These are phyloP conservation scores for Closterium sp. DNA, from an alignment of 139 green algal species.

Conservation along the genomic window DNA sequence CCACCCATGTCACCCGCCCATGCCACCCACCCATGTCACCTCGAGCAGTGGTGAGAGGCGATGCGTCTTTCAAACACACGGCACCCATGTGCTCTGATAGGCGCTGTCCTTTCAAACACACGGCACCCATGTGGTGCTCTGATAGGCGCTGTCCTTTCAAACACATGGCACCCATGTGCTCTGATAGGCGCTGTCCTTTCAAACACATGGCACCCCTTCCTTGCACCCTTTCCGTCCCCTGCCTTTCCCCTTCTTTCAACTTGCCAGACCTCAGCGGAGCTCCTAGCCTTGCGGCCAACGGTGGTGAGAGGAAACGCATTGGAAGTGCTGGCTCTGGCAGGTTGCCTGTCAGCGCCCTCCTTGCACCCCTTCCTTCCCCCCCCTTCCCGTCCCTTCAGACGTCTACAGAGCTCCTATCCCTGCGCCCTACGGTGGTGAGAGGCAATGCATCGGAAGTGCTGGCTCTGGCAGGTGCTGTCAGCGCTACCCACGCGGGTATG, in stretches of 20 bases:
- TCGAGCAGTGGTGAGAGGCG: too few relatives aligned
- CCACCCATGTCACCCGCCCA: too few relatives aligned
- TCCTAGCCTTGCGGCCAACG: constrained; percentile 14
- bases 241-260: not conserved
- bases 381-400: constrained; percentile 10
- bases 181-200: too few relatives aligned
- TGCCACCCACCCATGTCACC: too few relatives aligned
- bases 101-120: too few relatives aligned
- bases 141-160: too few relatives aligned
- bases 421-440: constrained; percentile 32
- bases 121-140: too few relatives aligned
- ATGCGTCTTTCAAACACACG: too few relatives aligned
- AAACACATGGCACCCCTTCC: not conserved
- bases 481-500: not conserved
- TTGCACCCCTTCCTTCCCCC: not conserved
- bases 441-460: constrained; percentile 44
- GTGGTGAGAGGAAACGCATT: constrained; percentile 44
- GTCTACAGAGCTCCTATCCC: constrained; percentile 18
- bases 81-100: too few relatives aligned
- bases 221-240: constrained; percentile 2
- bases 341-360: not conserved
- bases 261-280: constrained; percentile 27
- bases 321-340: constrained; percentile 24
- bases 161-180: too few relatives aligned
- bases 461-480: not conserved